Conservation (phyloP, 345 rosid genomes). For the Toxicodendron radicans region DNA sequence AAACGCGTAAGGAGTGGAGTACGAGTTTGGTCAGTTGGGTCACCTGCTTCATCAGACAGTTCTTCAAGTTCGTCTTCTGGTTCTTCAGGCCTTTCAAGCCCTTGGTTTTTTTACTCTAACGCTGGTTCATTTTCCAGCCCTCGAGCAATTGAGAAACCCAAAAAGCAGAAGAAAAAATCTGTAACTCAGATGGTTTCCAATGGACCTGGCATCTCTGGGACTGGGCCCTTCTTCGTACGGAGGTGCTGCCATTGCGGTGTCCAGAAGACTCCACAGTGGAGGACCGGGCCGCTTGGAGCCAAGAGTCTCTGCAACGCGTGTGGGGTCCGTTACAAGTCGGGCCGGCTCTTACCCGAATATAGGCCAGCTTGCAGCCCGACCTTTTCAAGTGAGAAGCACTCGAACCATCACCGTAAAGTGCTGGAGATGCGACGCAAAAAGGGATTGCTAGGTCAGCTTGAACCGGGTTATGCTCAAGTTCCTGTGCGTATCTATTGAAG, state of each 20-base stretch:
- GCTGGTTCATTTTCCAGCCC: constrained; percentile 11
- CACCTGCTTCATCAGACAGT: constrained; percentile 51
- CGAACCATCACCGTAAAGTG: constrained; percentile 87
- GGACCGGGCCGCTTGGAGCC: constrained; percentile 86
- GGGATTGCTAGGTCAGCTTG: constrained; percentile 32
- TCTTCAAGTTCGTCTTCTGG: constrained; percentile 49
- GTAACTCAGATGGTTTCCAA: constrained; percentile 14
- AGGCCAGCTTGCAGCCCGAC: constrained; percentile 96
- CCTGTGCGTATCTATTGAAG: constrained; percentile 62
- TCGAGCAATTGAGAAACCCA: constrained; percentile 33
- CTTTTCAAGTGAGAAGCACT: constrained; percentile 68
- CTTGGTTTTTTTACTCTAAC: constrained; percentile 27
- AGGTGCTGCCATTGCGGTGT: constrained; percentile 96
- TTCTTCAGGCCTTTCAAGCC: constrained; percentile 32
- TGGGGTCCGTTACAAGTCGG: constrained; percentile 90
- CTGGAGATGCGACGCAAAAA: constrained; percentile 77
- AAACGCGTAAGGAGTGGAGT: constrained; percentile 63
- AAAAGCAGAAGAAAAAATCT: constrained; percentile 39
- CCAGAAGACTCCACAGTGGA: constrained; percentile 91
- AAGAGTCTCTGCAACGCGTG: constrained; percentile 94
- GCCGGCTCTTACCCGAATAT: constrained; percentile 84
- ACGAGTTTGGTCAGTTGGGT: constrained; percentile 58
- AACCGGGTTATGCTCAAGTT: constrained; percentile 30
- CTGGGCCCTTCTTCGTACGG: constrained; percentile 33
- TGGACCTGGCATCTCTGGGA: constrained; percentile 16